phyloP scores from a whole-genome alignment of 305 asterid species.

The Fraxinus baroniana region DNA sequence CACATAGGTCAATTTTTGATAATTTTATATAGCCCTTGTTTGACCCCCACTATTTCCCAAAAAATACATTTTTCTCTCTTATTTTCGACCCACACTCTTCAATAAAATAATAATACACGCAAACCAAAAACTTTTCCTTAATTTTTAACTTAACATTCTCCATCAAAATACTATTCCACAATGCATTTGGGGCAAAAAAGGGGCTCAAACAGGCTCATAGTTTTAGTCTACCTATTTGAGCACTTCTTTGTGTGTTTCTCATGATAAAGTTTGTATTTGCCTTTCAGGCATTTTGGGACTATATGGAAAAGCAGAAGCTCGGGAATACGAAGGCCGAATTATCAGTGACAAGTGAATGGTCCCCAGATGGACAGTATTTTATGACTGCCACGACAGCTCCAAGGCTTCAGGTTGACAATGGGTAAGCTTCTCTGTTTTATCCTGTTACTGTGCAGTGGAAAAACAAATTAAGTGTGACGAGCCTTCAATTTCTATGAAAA shows the following conservation, averaged over 20 bases:
- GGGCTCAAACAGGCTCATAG: too few relatives aligned
- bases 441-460: background rate
- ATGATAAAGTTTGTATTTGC: slow-evolving; percentile 12
- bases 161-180: too few relatives aligned
- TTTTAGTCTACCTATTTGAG: background rate
- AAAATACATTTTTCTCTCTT: too few relatives aligned
- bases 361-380: slow-evolving; percentile 87
- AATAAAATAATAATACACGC: too few relatives aligned
- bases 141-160: too few relatives aligned
- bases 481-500: slow-evolving; percentile 1
- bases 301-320: slow-evolving; percentile 65
- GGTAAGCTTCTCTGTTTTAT: slow-evolving; percentile 47
- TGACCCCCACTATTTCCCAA: too few relatives aligned
- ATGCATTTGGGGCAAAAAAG: too few relatives aligned
- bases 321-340: slow-evolving; percentile 85
- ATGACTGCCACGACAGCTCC: slow-evolving; percentile 99
- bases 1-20: background rate
- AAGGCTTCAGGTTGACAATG: slow-evolving; percentile 94
- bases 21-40: background rate
- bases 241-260: background rate
- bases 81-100: too few relatives aligned
- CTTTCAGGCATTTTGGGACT: slow-evolving; percentile 91
- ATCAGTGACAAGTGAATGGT: slow-evolving; percentile 97
- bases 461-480: background rate
- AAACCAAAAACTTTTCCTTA: too few relatives aligned